Base-by-base conservation (phyloP, 2,329 filamentous ascomycete species). In the Fusarium caatingaense region DNA sequence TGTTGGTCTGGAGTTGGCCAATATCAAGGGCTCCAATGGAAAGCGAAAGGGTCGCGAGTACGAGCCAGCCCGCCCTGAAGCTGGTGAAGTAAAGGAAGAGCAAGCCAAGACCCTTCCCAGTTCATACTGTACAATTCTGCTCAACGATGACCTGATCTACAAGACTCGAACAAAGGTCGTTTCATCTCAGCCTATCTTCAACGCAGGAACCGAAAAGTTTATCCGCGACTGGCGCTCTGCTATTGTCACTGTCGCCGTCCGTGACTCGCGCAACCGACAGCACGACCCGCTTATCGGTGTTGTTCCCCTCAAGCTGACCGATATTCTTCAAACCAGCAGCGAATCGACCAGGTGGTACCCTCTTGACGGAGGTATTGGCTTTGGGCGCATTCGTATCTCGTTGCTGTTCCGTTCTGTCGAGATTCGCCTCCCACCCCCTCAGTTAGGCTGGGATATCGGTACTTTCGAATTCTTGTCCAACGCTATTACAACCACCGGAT, bases 251-350 rank as follows among this genome's bases (percentile, higher is more conserved):
- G 86, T 98, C 51, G 92, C 93, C 1, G 94, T 98, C 18, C 91
- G 96, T 27, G 95, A 98, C 77, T 90, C 92, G 13, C 89, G 95
- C 34, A 93, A 98, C 79, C 88, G 95, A 56, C 91, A 99, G 80
- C 95, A 98, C 74, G 96, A 98, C 71, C 95, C 96, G 1, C 93
- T 99, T 64, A 88, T 98, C 32, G 96, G 96, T 42, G 92, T 98
- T 7, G 92, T 98, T 3, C 93, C 94, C 2, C 83, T 99, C 63
- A 96, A 94, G 78, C 80, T 98, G 0, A 92, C 93, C 0, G 93
- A 98, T 51, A 87, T 98, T n/a, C 84, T 99, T 23, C 90, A 95
- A 74, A 97, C 91, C 1, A 92, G 90, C 71, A 97, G 93, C 46
- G 93, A 98, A 78, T 83, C 91, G 57, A 97, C 94, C 5, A 86